Evolutionary conservation across 139 green algal genomes (phyloP).

Genomic region (Desmodesmus armatus): DNA sequence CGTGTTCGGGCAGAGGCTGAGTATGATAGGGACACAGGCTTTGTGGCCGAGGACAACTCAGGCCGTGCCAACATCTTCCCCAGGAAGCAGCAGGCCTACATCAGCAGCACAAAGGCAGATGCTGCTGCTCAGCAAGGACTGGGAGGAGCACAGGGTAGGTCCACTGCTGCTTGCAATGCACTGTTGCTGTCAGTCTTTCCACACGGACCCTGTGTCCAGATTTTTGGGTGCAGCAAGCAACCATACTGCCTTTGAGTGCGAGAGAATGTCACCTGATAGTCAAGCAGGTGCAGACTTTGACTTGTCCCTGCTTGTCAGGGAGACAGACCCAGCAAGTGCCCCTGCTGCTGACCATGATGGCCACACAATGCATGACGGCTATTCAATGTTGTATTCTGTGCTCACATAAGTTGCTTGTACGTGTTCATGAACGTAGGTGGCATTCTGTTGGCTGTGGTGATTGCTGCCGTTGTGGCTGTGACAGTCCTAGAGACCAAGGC

Average conservation of each 20-base stretch:
- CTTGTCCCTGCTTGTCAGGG: too few relatives aligned
- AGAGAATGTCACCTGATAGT: too few relatives aligned
- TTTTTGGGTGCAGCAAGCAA: too few relatives aligned
- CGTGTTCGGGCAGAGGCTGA: not conserved
- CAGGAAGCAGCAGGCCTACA: slow-evolving; percentile 43
- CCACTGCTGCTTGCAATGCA: not conserved
- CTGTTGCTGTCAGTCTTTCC: not conserved
- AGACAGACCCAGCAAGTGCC: too few relatives aligned
- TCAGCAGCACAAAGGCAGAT: not conserved
- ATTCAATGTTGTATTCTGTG: too few relatives aligned
- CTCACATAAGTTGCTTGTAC: too few relatives aligned
- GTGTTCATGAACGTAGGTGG: slow-evolving; percentile 11
- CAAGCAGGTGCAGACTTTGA: too few relatives aligned
- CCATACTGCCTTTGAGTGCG: too few relatives aligned
- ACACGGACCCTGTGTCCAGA: too few relatives aligned
- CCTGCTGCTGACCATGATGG: too few relatives aligned
- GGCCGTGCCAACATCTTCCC: slow-evolving; percentile 55
- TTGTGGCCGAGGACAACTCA: slow-evolving; percentile 53
- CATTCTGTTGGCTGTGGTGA: slow-evolving; percentile 31
- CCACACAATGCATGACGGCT: too few relatives aligned
- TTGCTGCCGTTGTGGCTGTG: slow-evolving; percentile 35
- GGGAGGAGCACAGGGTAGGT: slow-evolving; percentile 33
- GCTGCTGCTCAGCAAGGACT: slow-evolving; percentile 22
- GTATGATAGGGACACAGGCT: slow-evolving; percentile 30
- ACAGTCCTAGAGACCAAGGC: slow-evolving; percentile 31